Evolutionary conservation across 225 moss, liverwort and hornwort genomes (phyloP), one percentile per base, ranked within the genome.

Genomic region (Thuidium tamariscinum): DNA sequence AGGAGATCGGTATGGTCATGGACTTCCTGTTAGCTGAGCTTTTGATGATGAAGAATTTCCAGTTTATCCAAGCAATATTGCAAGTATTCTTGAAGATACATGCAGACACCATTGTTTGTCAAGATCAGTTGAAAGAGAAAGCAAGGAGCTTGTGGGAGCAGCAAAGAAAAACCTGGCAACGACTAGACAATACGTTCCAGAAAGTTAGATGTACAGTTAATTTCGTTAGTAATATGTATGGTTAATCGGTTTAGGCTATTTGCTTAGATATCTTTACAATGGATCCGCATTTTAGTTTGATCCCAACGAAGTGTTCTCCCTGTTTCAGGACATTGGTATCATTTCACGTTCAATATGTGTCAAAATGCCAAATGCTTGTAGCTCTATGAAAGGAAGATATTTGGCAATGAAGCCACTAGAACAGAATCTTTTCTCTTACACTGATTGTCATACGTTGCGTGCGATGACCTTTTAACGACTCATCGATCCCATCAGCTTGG

Each of bases 71-170:
- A 82, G 99, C 97, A 29, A 66, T 97, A 11, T 51, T 95, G 77
- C 97, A 94, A 76, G 93, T 99, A 16, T 96, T 99, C 87, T 83
- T 99, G 30, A 97, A 97, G 97, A 90, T 99, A 23, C 97, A 99
- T 89, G 96, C 96, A 59, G 96, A 97, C 46, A 93, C 90, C 2
- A 93, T 99, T 54, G 86, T 94, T 48, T 46, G 86, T 25, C 94
- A 95, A 72, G 88, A 89, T 48, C 64, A 70, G 39, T 84, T 99
- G 74, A 93, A 94, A 91, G 95, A 93, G 46, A 99, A 99, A 85
- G 95, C 95, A 22, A 93, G 86, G 85, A 88, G 92, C 75, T 90
- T 99, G 77, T 92, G 94, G 90, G 87, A 89, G 67, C 89, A 95
- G 87, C 99, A 99, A 88, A 87, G 85, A 60, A 87, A 89, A 78